Evolutionary conservation across 2,329 filamentous ascomycete species (phyloP), one percentile per base, ranked within the genome.

Genomic region (Geosmithia putterillii): DNA sequence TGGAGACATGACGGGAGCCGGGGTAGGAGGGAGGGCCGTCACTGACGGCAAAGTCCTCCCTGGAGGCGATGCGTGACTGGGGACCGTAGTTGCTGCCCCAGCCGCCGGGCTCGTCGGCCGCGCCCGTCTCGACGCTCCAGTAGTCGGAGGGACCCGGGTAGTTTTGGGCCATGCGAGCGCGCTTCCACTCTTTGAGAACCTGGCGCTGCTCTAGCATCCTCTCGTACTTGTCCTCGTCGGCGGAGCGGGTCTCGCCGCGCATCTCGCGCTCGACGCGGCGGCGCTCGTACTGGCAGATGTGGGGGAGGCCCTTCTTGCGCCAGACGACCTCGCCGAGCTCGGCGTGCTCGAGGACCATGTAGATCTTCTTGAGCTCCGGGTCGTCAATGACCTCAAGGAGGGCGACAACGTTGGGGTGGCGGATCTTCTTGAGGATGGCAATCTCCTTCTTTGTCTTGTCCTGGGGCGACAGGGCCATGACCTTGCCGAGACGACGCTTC

Each of bases 361-460:
- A 98, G 48, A 98, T 95, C 66, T 98, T 98, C 66, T 94, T 92
- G 46, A 88, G 79, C 54, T 88, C 86, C 2, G 90, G 90, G 58
- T 98, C 92, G 59, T 98, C 92, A 54, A 98, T 96, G 55, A 98
- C 89, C 65, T 98, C 92, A 49, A 96, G 75, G 35, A 98, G 71
- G 53, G 86, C 89, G 48, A 98, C 92, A 36, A 98, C 86, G 56
- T 98, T 95, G n/a, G 86, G 83, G 61, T 98, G 92, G 23, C 90
- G 82, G 43, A 94, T 94, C 68, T 98, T 98, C 63, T 98, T 98
- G 54, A 98, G 71, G 45, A 98, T 96, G 57, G 92, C 92, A 49
- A 98, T 94, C 66, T 98, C 92, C 58, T 85, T 83, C 67, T 95
- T 95, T 45, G 86, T 87, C 68, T 89, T 90, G 61, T 86, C 82